Base-by-base conservation (phyloP, 805 yeast species). In the Brettanomyces anomalus region DNA sequence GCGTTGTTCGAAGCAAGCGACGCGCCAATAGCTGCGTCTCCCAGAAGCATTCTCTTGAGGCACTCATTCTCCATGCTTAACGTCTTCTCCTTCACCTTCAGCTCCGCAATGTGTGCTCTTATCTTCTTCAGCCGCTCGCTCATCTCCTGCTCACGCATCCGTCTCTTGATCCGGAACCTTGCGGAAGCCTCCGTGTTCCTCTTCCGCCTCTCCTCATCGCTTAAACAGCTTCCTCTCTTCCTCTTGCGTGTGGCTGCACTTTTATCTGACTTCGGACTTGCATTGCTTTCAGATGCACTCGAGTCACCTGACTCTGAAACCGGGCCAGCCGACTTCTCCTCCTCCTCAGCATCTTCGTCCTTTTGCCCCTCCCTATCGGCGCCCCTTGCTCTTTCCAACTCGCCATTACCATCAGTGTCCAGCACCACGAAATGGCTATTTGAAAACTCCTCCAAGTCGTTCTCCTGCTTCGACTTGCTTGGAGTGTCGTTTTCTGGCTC, bases 171-270 rank as follows among this genome's bases (percentile, higher is more conserved):
- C 49, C 85, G 61, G 58, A 79, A 79, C 41, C 83, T 61, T 0
- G 85, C 85, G 37, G 78, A 71, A 0, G 86, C 86, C 4, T 78
- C 77, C 2, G 85, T 76, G 54, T 77, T 78, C 48, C 82, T 64
- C 44, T 74, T 64, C 47, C 79, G 66, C 53, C 77, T 78, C 47
- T 76, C 81, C 8, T n/a, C 14, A 19, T 28, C 35, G 34, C 34
- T 32, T n/a, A 32, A n/a, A 24, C 28, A 7, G 11, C 17, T 28
- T 15, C 17, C 37, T 19, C 19, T 7, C 16, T 34, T 33, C 17
- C 40, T 26, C 18, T 21, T 37, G 14, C 31, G 19, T 14, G 32
- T 19, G 28, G 20, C 20, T 10, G 34, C 16, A 6, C 20, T 15
- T 5, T 15, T 19, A 19, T 20, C 33, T 26, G 17, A 17, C 31